Evolutionary conservation across 2,329 filamentous ascomycete species (phyloP).

Genomic region (Aphanoascus verrucosus): DNA sequence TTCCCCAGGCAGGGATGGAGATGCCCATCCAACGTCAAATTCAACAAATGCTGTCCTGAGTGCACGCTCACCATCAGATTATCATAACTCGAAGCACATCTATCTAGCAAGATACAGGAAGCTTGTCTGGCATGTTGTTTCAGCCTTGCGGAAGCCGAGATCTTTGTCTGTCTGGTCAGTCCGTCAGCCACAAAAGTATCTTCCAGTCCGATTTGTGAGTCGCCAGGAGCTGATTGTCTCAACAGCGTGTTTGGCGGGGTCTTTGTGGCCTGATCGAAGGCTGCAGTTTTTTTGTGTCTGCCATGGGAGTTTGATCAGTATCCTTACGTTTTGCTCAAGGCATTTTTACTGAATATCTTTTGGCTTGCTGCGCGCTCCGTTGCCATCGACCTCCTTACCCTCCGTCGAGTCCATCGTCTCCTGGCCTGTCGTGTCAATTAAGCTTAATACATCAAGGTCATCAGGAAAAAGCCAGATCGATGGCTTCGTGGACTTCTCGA

Average conservation of each 20-base stretch:
- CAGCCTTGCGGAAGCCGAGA: slow-evolving; percentile 1
- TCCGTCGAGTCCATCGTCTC: no score
- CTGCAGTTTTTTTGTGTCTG: not conserved
- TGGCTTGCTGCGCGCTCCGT: no score
- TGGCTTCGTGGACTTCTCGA: slow-evolving; percentile 1
- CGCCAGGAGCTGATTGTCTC: slow-evolving; percentile 3
- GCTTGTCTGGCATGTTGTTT: not conserved
- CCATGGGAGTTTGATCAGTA: not conserved
- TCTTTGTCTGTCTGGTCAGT: not conserved
- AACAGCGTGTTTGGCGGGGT: not conserved
- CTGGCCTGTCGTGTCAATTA: no score
- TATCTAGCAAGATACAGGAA: no score
- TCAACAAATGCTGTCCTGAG: no score
- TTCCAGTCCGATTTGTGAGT: not conserved
- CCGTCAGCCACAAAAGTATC: slow-evolving; percentile 3
- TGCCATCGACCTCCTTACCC: no score
- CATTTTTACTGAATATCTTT: no score
- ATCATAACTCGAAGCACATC: not conserved
- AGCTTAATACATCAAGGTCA: no score
- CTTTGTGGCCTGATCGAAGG: not conserved
- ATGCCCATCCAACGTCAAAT: not conserved
- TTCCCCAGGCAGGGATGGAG: not conserved
- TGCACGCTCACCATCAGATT: not conserved
- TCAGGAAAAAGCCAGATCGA: not conserved
- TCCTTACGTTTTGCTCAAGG: not conserved